Evolutionary conservation across 2,329 filamentous ascomycete genomes (phyloP), one percentile per base, ranked within the genome.

Genomic region (Lizonia empirigonia): DNA sequence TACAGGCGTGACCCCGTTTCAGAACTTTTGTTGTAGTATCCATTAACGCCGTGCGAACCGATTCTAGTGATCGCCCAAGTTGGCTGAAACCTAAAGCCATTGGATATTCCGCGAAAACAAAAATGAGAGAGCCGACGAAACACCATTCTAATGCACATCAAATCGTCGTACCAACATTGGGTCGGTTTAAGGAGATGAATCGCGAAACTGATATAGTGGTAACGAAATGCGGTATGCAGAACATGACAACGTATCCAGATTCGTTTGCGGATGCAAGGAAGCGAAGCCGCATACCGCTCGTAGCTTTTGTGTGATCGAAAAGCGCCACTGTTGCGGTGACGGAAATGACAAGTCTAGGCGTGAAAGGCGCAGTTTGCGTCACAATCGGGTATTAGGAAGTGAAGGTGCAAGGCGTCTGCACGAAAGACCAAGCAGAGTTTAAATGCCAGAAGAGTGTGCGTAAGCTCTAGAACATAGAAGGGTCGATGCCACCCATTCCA

Each of bases 401-500:
- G 44, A 47, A 58, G 35, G 46, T 48, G 44, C 57, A 55, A 37
- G 35, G 38, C 53, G 40, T 37, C 37, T 39, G 48, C 32, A 44
- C 53, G 24, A 37, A 44, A 23, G 45, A 36, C 34, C 38, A 50
- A 38, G 40, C 40, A 33, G 44, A 19, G 22, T 15, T 22, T 24
- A 35, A 46, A 20, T 30, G 44, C 41, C 36, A 15, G 29, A 19
- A 41, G 22, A 47, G 23, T 44, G 9, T 22, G 23, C n/a, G 26
- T 22, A 46, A 20, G 13, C 42, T 50, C 61, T 64, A 74, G 48
- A 72, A 73, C 74, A 80, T 78, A 51, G 80, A 78, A 53, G 82
- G 79, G 53, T 80, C 80, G 63, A 84, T 82, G 48, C 82, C 82
- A 32, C 80, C 77, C 54, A 85, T 75, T 44, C 82, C 82, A 50